These are phyloP conservation scores for Ustilago esculenta DNA, from an alignment of 1,284 basidiomycete species.

Conservation along the genomic window DNA sequence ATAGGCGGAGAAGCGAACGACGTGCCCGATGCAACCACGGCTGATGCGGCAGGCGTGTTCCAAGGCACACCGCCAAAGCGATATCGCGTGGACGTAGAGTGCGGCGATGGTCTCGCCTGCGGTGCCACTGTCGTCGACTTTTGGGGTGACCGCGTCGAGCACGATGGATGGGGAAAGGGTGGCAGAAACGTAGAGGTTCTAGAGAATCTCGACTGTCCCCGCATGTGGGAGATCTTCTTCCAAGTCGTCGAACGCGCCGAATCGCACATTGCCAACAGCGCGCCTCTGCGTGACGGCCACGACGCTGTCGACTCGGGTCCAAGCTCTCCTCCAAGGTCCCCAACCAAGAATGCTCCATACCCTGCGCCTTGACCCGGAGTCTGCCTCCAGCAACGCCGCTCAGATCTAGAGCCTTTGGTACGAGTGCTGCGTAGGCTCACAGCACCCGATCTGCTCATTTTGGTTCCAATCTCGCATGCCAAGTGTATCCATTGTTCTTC, in stretches of 20 bases:
- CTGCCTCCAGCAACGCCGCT: background rate
- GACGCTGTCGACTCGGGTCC: constrained; percentile 3
- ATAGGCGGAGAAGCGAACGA: constrained; percentile 18
- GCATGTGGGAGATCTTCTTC: constrained; percentile 58
- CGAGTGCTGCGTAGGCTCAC: too few species aligned
- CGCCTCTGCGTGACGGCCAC: background rate
- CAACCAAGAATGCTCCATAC: constrained; percentile 15
- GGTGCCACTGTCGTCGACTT: constrained; percentile 62
- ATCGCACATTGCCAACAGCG: constrained; percentile 24
- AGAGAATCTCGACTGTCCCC: constrained; percentile 49
- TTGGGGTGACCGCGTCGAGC: constrained; percentile 40
- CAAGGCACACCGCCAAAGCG: constrained; percentile 34
- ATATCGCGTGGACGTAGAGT: constrained; percentile 56
- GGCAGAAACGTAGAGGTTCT: constrained; percentile 57
- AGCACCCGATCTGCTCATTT: too few species aligned
- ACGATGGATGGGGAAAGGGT: constrained; percentile 52
- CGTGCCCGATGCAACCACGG: constrained; percentile 5
- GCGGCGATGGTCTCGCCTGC: constrained; percentile 37
- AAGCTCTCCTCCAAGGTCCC: constrained; percentile 17
- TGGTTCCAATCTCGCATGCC: too few species aligned
- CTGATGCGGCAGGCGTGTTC: background rate
- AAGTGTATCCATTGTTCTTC: too few species aligned
- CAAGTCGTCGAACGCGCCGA: constrained; percentile 52
- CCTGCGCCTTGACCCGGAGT: constrained; percentile 17
- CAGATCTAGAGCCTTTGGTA: too few species aligned